phyloP scores from a whole-genome alignment of 257 asterid genomes.

The Penstemon davidsonii region DNA sequence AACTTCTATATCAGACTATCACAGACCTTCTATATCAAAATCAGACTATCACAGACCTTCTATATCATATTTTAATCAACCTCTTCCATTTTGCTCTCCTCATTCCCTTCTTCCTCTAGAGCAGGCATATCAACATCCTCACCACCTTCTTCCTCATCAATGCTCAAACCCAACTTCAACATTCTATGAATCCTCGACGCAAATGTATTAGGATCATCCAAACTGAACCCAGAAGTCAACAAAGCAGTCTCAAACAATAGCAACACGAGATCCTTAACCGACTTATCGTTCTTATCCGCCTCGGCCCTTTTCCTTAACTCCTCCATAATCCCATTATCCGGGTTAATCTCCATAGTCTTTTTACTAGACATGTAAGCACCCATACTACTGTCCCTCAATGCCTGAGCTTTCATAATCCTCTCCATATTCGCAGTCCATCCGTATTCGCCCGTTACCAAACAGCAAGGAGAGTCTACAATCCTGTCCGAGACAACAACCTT shows the following conservation, averaged over 20 bases:
- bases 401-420: slow-evolving; percentile 82
- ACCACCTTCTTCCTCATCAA: slow-evolving; percentile 63
- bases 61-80: slow-evolving; percentile 44
- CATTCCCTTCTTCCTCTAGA: slow-evolving; percentile 61
- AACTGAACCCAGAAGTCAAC: slow-evolving; percentile 76
- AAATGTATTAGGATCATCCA: slow-evolving; percentile 76
- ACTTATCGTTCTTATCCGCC: slow-evolving; percentile 71
- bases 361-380: slow-evolving; percentile 80
- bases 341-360: slow-evolving; percentile 89
- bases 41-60: too few relatives aligned
- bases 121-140: slow-evolving; percentile 72
- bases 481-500: slow-evolving; percentile 74
- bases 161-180: slow-evolving; percentile 80
- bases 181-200: slow-evolving; percentile 72
- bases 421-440: slow-evolving; percentile 88
- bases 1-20: neutral
- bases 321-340: slow-evolving; percentile 82
- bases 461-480: slow-evolving; percentile 81
- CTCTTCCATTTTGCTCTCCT: slow-evolving; percentile 94
- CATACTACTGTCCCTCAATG: slow-evolving; percentile 76
- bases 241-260: slow-evolving; percentile 75
- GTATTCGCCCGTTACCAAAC: slow-evolving; percentile 74
- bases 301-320: slow-evolving; percentile 80
- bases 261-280: slow-evolving; percentile 71
- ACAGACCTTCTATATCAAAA: neutral